Evolutionary conservation across 495 filamentous ascomycete species (phyloP).

Genomic region (Penicillium cosmopolitanum): DNA sequence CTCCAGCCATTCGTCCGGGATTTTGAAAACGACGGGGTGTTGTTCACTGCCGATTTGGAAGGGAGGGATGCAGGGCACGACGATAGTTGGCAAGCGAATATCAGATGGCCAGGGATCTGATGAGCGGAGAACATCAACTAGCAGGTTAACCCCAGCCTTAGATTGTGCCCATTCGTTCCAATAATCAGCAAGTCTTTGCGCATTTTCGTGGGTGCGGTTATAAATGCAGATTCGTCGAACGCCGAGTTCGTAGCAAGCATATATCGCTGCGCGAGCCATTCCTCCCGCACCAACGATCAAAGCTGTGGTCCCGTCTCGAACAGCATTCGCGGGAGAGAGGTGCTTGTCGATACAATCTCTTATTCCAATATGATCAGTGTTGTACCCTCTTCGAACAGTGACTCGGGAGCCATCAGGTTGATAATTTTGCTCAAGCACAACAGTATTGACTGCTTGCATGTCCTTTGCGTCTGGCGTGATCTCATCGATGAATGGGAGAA

Average conservation of each 20-base stretch:
- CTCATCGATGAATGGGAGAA: slow-evolving; percentile 61
- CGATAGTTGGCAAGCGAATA: slow-evolving; percentile 64
- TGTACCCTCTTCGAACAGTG: slow-evolving; percentile 55
- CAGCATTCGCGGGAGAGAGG: slow-evolving; percentile 41
- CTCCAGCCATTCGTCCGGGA: slow-evolving; percentile 68
- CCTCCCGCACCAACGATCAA: slow-evolving; percentile 65
- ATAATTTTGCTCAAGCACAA: slow-evolving; percentile 51
- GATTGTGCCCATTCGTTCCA: slow-evolving; percentile 33
- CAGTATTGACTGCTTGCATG: slow-evolving; percentile 70
- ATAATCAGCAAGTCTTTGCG: slow-evolving; percentile 53
- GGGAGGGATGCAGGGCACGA: slow-evolving; percentile 69
- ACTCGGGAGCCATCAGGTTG: slow-evolving; percentile 31
- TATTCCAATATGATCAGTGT: slow-evolving; percentile 71
- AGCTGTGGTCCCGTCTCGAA: slow-evolving; percentile 53
- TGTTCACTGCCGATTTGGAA: slow-evolving; percentile 53
- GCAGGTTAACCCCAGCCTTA: slow-evolving; percentile 35
- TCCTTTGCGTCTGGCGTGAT: slow-evolving; percentile 60
- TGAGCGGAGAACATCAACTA: slow-evolving; percentile 53
- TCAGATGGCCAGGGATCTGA: slow-evolving; percentile 53
- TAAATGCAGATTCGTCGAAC: slow-evolving; percentile 63
- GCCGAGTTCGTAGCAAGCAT: slow-evolving; percentile 60
- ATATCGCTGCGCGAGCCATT: slow-evolving; percentile 65
- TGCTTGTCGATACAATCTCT: slow-evolving; percentile 64
- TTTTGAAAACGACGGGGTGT: slow-evolving; percentile 59
- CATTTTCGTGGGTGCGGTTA: slow-evolving; percentile 59